Percentiles rank a stretch among this genome's conserved stretches.
Evolutionary conservation across 2,329 filamentous ascomycete genomes (phyloP).

Genomic region (Thelonectria blattea): DNA sequence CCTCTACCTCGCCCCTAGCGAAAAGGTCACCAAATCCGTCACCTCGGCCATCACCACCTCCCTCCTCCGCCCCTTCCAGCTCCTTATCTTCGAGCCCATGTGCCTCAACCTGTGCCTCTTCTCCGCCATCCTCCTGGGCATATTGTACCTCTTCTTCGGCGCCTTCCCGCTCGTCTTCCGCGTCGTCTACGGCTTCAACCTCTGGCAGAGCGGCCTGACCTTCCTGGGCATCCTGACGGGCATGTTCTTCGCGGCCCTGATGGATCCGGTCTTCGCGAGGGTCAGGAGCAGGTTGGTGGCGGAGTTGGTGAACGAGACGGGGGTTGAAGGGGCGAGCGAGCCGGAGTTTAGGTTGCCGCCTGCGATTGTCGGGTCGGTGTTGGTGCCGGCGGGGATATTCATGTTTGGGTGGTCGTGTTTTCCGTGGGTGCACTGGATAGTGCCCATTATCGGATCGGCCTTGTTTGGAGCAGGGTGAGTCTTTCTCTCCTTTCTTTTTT

Average conservation of each 20-base stretch:
- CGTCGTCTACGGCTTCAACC: constrained; percentile 74
- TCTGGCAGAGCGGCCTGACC: constrained; percentile 80
- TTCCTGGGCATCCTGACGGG: constrained; percentile 76
- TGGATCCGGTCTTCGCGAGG: constrained; percentile 70
- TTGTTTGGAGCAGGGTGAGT: constrained; percentile 76
- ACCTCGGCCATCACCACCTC: constrained; percentile 62
- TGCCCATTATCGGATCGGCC: constrained; percentile 73
- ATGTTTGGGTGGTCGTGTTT: constrained; percentile 89
- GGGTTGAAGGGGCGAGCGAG: constrained; percentile 67
- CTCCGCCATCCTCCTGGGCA: constrained; percentile 83
- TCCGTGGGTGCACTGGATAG: constrained; percentile 75
- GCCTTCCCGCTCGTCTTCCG: constrained; percentile 83
- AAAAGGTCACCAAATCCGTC: constrained; percentile 74
- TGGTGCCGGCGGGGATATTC: constrained; percentile 84
- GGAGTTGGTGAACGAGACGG: constrained; percentile 57
- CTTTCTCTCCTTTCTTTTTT: background rate
- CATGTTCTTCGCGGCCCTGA: constrained; percentile 67
- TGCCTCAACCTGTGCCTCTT: constrained; percentile 81
- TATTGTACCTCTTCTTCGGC: constrained; percentile 90
- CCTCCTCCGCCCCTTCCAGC: constrained; percentile 74
- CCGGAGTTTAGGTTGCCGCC: constrained; percentile 87
- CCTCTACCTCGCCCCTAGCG: constrained; percentile 77
- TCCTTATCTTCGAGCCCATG: constrained; percentile 85
- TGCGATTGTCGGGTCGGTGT: constrained; percentile 72
- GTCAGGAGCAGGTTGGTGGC: constrained; percentile 64